Evolutionary conservation across 805 yeast species (phyloP).

Genomic region (Brettanomyces naardenensis): DNA sequence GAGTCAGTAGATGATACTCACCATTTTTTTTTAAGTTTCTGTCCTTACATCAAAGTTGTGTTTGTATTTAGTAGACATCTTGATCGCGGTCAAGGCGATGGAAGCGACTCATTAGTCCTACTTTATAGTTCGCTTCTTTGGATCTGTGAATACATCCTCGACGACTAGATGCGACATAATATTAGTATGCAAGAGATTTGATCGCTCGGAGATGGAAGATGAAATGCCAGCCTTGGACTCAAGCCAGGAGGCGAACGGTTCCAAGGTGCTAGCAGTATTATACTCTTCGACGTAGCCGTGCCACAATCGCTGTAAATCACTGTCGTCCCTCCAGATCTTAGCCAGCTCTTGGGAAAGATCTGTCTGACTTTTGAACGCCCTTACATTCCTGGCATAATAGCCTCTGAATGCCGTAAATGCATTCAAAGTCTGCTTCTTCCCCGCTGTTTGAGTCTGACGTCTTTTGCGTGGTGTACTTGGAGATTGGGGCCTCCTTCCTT

Average conservation of each 20-base stretch:
- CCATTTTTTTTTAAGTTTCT: too few species aligned
- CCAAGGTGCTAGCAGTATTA: conserved; percentile 9
- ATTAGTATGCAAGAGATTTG: conserved; percentile 4
- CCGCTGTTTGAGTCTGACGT: too few species aligned
- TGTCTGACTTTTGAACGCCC: conserved; percentile 14
- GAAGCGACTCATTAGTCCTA: too few species aligned
- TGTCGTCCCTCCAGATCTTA: conserved; percentile 22
- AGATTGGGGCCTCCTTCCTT: too few species aligned
- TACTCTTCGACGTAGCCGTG: conserved; percentile 25
- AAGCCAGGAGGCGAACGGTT: conserved; percentile 15
- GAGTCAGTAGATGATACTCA: conserved; percentile 9
- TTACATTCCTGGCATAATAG: conserved; percentile 19
- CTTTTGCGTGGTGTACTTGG: too few species aligned
- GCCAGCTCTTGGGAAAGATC: conserved; percentile 18
- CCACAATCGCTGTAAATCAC: conserved; percentile 22
- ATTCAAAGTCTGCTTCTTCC: conserved; percentile 9
- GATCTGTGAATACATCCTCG: conserved; percentile 10
- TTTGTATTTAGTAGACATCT: too few species aligned
- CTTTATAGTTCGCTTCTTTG: too few species aligned
- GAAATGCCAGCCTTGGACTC: conserved; percentile 4
- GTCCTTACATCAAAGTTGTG: too few species aligned
- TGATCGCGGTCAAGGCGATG: too few species aligned
- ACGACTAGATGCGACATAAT: conserved; percentile 13
- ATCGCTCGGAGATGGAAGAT: background rate
- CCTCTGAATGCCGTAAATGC: conserved; percentile 25